A percentile compares a stretch with the other conserved stretches of the same genome.
These are phyloP conservation scores for Trypanosoma avium DNA, from an alignment of 208 protist species.

Conservation along the genomic window DNA sequence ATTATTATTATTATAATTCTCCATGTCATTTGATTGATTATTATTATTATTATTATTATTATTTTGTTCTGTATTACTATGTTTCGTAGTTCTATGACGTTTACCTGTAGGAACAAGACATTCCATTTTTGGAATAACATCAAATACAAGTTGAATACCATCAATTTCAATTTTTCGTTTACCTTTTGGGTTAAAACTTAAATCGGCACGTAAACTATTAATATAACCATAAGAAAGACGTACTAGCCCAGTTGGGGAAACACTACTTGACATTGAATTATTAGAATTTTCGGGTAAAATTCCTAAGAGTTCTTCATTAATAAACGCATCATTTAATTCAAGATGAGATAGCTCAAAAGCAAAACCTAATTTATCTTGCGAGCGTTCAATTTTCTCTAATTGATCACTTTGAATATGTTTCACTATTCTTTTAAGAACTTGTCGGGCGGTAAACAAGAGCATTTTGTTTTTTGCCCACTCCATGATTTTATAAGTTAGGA, in stretches of 20 bases:
- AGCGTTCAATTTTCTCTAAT: conserved; percentile 21
- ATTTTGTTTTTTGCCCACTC: conserved; percentile 20
- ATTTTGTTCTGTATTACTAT: background rate
- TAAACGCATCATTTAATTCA: conserved; percentile 29
- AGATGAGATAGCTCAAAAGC: conserved; percentile 25
- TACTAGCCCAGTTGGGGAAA: background rate
- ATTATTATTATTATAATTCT: background rate
- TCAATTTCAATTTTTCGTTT: conserved; percentile 25
- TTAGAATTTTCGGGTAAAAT: background rate
- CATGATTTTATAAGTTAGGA: conserved; percentile 3
- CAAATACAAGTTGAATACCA: conserved; percentile 31
- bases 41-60: background rate
- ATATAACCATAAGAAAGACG: conserved; percentile 18
- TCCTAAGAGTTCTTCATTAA: conserved; percentile 23
- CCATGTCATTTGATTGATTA: too few species aligned
- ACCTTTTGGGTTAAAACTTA: conserved; percentile 21
- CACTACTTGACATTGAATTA: background rate
- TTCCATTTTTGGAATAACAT: conserved; percentile 25
- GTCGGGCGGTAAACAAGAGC: conserved; percentile 21
- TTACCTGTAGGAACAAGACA: conserved; percentile 10
- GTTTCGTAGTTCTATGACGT: background rate
- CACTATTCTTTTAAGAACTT: conserved; percentile 23
- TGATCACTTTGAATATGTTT: conserved; percentile 33
- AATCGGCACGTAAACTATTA: conserved; percentile 20
- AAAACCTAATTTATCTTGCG: conserved; percentile 10